Evolutionary conservation across 345 rosid genomes (phyloP), one percentile per base, ranked within the genome.

Genomic region (Euphorbia pulcherrima): DNA sequence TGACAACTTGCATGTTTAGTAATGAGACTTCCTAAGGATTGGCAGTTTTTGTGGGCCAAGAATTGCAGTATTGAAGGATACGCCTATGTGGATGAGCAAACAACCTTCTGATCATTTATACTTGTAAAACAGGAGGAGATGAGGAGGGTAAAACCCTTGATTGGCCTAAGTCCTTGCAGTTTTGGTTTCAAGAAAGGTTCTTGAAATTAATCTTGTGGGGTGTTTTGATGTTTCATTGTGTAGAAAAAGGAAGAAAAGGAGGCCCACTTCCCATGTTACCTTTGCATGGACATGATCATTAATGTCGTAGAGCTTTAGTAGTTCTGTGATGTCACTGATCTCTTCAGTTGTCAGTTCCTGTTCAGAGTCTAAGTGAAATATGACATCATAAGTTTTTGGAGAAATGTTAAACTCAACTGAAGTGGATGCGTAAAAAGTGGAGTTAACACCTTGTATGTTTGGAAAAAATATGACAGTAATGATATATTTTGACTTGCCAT

Each of bases 1-100:
- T 18, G 12, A 18, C 14, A 33, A 59, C 46, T 59, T 59, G 63
- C 63, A 59, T 59, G 24, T 50, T 50, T 50, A 50, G 54, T 50
- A 30, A 30, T 1, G 63, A 37, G 11, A 30, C 26, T 23, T 54
- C 14, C 2, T 24, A 10, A 26, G 33, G 27, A 27, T 24, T 23
- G 59, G 18, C 7, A 11, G 11, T 11, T 54, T 54, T 26, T 54
- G 27, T 54, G 27, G 59, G 33, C 30, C 27, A 24, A 4, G 59
- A 12, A 24, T 13, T 54, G 16, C 26, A 2, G 6, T 4, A 9
- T 54, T 54, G 18, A 7, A 24, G 26, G 50, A 12, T 54, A 54
- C 21, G 57, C 26, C 11, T 54, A 8, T 54, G 54, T 20, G 8
- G 18, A 50, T 50, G 24, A 18, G 24, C 5, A 50, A 50, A 20